Conservation (phyloP, 768 basidiomycete genomes). For the Coprinopsis strossmayeri region DNA sequence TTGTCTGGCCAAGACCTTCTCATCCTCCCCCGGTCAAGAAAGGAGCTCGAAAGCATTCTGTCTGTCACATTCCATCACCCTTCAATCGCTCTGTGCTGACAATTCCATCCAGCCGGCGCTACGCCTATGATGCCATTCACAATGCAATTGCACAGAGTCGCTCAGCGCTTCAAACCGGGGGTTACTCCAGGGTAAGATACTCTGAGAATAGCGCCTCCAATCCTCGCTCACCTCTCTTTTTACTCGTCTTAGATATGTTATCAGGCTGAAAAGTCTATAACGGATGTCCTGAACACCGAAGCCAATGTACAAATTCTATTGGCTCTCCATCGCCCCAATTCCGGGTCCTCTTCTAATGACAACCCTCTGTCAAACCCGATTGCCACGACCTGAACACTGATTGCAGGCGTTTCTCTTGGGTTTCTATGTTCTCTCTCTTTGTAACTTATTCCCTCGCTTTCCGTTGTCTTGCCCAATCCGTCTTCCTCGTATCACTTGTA, state of each 20-base stretch:
- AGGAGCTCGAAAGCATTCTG: constrained; percentile 69
- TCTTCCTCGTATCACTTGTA: neutral
- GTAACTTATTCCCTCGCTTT: neutral
- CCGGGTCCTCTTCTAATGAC: constrained; percentile 20
- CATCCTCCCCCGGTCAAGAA: constrained; percentile 56
- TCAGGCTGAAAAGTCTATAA: constrained; percentile 65
- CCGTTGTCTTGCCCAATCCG: neutral
- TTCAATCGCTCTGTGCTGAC: constrained; percentile 7
- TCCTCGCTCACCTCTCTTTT: constrained; percentile 2
- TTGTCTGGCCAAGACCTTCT: constrained; percentile 66
- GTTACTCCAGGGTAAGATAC: constrained; percentile 38
- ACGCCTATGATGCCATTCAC: constrained; percentile 76
- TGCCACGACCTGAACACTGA: neutral
- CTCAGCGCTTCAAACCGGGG: constrained; percentile 50
- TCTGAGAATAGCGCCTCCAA: neutral
- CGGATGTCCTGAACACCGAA: constrained; percentile 57
- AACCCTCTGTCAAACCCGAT: neutral
- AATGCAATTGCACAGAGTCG: constrained; percentile 71
- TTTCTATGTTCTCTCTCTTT: no score
- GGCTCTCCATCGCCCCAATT: constrained; percentile 44
- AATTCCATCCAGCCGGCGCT: constrained; percentile 47
- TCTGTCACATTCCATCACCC: constrained; percentile 27
- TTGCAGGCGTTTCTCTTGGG: no score
- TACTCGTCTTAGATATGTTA: constrained; percentile 48
- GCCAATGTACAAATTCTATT: constrained; percentile 65